phyloP scores from a whole-genome alignment of 768 basidiomycete species.

The Chalciporus piperatus region DNA sequence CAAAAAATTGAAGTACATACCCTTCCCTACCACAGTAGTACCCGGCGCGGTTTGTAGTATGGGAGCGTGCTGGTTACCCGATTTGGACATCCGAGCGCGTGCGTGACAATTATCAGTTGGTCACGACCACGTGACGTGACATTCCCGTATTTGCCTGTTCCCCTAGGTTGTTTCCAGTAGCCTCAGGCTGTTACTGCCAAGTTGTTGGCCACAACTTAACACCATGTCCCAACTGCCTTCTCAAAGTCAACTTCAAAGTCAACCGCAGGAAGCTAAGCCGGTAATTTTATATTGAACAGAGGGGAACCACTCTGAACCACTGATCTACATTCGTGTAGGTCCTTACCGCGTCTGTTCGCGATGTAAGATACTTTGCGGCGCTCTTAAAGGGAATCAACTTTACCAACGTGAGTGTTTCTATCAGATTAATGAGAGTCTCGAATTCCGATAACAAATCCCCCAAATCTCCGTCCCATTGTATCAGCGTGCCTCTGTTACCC shows the following conservation, averaged over 20 bases:
- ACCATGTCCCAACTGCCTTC: slow-evolving; percentile 22
- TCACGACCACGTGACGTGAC: slow-evolving; percentile 13
- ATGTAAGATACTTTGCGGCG: slow-evolving; percentile 77
- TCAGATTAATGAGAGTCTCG: not conserved
- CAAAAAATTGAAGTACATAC: no score
- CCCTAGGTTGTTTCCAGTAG: not conserved
- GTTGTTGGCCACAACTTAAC: no score
- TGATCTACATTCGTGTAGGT: slow-evolving; percentile 35
- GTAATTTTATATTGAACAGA: slow-evolving; percentile 11
- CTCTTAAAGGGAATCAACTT: slow-evolving; percentile 83
- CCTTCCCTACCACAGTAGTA: no score
- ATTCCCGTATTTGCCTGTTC: not conserved
- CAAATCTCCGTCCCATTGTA: slow-evolving; percentile 9
- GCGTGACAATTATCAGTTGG: not conserved
- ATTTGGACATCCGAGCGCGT: not conserved
- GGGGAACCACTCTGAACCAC: slow-evolving; percentile 6
- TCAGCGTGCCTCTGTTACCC: slow-evolving; percentile 72
- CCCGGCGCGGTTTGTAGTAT: no score
- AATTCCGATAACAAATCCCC: slow-evolving; percentile 1
- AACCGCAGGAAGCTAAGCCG: slow-evolving; percentile 20
- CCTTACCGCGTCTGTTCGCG: slow-evolving; percentile 70
- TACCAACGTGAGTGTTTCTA: slow-evolving; percentile 54
- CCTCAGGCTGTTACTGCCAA: no score
- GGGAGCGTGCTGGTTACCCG: not conserved
- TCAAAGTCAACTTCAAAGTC: slow-evolving; percentile 20